Conservation (phyloP, 2,329 filamentous ascomycete species). For the Pseudogymnoascus sp. region DNA sequence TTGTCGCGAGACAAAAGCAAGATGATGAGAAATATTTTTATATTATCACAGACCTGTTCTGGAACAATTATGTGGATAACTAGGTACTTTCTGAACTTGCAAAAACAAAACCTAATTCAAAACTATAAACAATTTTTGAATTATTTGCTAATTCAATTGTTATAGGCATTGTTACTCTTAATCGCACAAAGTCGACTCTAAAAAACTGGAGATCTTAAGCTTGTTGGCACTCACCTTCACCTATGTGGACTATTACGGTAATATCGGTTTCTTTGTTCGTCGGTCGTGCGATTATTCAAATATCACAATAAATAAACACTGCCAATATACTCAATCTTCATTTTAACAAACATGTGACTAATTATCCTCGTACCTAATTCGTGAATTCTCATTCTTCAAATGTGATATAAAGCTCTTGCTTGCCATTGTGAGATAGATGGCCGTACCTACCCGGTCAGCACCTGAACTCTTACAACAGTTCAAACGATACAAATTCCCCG, state of each 20-base stretch:
- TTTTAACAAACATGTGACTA: not conserved
- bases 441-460: not conserved
- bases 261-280: not conserved
- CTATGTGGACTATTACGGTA: not conserved
- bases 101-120: slow-evolving; percentile 9
- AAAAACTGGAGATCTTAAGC: not conserved
- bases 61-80: slow-evolving; percentile 12
- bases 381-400: not conserved
- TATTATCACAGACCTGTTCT: slow-evolving; percentile 12
- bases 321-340: not conserved
- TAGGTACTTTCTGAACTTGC: slow-evolving; percentile 12
- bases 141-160: slow-evolving; percentile 8
- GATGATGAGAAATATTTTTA: slow-evolving; percentile 11
- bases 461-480: not conserved
- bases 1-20: slow-evolving; percentile 8
- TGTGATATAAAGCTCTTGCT: not conserved
- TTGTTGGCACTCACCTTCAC: not conserved
- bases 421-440: not conserved
- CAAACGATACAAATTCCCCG: not conserved
- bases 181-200: not conserved
- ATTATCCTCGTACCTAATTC: not conserved
- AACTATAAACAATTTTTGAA: not conserved
- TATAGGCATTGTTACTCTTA: not conserved
- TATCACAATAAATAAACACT: not conserved
- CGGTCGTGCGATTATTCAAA: not conserved